Percentiles rank a stretch among this genome's conserved stretches.
These are phyloP conservation scores for Xylariaceae sp. DNA, from an alignment of 2,329 filamentous ascomycete genomes.

Conservation along the genomic window DNA sequence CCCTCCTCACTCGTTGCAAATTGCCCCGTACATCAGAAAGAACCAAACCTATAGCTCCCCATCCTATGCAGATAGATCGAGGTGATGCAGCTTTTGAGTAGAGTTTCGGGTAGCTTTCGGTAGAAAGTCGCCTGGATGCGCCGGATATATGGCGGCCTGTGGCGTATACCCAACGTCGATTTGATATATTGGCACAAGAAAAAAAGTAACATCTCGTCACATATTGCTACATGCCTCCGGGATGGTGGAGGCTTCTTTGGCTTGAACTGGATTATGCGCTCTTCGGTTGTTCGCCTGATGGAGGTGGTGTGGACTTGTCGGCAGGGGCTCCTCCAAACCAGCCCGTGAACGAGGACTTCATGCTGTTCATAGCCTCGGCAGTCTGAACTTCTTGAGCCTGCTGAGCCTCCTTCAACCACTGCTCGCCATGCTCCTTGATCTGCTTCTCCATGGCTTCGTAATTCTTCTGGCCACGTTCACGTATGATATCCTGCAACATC, in stretches of 20 bases:
- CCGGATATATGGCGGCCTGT: not conserved
- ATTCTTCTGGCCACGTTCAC: conserved; percentile 84
- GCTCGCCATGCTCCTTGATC: conserved; percentile 88
- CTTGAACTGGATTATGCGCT: conserved; percentile 12
- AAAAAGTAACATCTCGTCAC: not conserved
- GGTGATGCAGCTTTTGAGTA: conserved; percentile 10
- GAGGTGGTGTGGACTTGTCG: conserved; percentile 1
- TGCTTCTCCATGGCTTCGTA: conserved; percentile 87
- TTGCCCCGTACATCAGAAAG: conserved; percentile 12
- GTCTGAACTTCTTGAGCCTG: conserved; percentile 82
- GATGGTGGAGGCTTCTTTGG: not conserved
- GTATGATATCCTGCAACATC: conserved; percentile 92
- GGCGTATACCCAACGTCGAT: conserved; percentile 6
- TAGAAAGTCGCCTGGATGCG: not conserved
- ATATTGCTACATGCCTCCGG: conserved; percentile 8
- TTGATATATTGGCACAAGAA: conserved; percentile 6
- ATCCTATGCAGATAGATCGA: conserved; percentile 8
- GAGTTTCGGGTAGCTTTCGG: conserved; percentile 8
- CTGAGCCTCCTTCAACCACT: conserved; percentile 93
- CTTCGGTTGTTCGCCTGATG: conserved; percentile 7
- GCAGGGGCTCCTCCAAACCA: conserved; percentile 39
- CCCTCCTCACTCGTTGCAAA: not conserved
- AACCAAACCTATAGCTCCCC: conserved; percentile 5
- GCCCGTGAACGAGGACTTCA: conserved; percentile 73
- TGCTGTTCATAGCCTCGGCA: conserved; percentile 86